These are phyloP conservation scores for Keqinozyma sinolaborantium DNA, from an alignment of 1,139 yeast species.

Conservation along the genomic window DNA sequence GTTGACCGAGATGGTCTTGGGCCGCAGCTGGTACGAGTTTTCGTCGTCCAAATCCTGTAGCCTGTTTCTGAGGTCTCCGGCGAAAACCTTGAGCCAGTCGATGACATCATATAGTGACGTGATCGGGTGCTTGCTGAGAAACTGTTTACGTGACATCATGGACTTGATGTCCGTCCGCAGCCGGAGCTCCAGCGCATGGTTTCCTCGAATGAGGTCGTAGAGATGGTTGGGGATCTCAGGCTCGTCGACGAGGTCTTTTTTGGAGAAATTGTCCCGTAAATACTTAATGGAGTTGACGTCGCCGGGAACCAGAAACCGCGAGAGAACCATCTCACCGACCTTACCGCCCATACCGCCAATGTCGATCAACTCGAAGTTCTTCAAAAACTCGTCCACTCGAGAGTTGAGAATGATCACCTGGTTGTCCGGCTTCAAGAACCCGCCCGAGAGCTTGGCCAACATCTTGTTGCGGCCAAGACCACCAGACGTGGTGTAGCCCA, in stretches of 20 bases:
- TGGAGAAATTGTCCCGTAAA: conserved; percentile 44
- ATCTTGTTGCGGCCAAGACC: conserved; percentile 78
- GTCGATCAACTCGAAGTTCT: conserved; percentile 63
- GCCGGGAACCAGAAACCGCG: conserved; percentile 41
- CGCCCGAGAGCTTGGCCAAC: conserved; percentile 87
- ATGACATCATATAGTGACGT: conserved; percentile 52
- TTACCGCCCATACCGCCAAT: conserved; percentile 93
- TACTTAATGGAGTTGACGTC: conserved; percentile 36
- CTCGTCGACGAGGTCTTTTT: conserved; percentile 40
- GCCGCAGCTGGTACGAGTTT: conserved; percentile 23
- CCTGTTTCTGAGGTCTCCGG: conserved; percentile 74
- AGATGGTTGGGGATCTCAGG: conserved; percentile 8
- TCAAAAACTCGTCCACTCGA: conserved; percentile 50
- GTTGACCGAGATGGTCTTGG: conserved; percentile 20
- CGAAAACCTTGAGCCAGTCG: conserved; percentile 81
- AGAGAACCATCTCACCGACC: conserved; percentile 60
- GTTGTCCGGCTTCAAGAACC: conserved; percentile 76
- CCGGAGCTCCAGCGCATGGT: conserved; percentile 47
- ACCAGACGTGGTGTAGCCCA: conserved; percentile 87
- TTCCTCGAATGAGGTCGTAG: conserved; percentile 65
- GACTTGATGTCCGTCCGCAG: conserved; percentile 68
- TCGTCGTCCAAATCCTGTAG: conserved; percentile 77
- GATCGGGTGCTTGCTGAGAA: conserved; percentile 53
- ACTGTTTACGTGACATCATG: conserved; percentile 86
- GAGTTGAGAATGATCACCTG: conserved; percentile 69